A percentile compares a stretch with the other conserved stretches of the same genome.
phyloP scores from a whole-genome alignment of 768 basidiomycete genomes.

The Lentinula aciculospora region DNA sequence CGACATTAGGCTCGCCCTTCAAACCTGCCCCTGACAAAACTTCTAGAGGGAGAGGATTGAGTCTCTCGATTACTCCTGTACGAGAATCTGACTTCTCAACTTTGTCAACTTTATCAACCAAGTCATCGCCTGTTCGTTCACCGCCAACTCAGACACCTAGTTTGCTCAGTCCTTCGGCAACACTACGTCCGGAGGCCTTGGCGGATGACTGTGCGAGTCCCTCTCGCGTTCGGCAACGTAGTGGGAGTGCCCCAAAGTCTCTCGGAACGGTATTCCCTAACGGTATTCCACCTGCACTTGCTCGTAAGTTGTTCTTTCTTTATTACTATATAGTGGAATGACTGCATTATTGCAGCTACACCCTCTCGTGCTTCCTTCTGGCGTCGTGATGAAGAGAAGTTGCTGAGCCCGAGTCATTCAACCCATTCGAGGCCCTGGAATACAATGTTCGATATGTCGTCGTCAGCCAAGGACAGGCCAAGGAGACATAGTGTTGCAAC shows the following conservation, averaged over 20 bases:
- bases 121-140: not conserved
- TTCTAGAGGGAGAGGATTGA: not conserved
- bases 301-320: not conserved
- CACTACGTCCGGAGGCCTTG: not conserved
- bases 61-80: not conserved
- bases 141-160: not conserved
- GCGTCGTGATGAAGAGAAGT: not conserved
- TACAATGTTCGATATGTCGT: not conserved
- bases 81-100: not conserved
- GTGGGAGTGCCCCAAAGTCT: not conserved
- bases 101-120: not conserved
- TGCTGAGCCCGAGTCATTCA: not conserved
- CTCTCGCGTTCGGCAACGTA: not conserved
- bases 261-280: not conserved
- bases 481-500: not conserved
- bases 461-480: not conserved
- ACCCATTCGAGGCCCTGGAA: not conserved
- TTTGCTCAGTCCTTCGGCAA: not conserved
- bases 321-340: not conserved
- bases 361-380: not conserved
- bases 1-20: not conserved
- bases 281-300: not conserved
- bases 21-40: not conserved
- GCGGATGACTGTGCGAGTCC: not conserved
- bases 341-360: not conserved